A percentile compares a stretch with the other conserved stretches of the same genome.
These are phyloP conservation scores for Solanum peruvianum DNA, from an alignment of 257 asterid genomes.

Conservation along the genomic window DNA sequence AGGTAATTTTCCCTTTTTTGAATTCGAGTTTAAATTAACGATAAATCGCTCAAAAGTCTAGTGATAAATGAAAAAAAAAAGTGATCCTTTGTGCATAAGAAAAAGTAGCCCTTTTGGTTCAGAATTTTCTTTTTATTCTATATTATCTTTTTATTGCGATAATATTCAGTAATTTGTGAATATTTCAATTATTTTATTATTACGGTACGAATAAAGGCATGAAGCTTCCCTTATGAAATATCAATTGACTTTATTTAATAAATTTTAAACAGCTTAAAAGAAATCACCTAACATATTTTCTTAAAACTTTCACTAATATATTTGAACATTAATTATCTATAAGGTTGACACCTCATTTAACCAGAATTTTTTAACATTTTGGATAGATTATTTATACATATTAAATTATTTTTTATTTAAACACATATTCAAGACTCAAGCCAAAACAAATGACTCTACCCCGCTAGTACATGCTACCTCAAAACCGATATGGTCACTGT, in stretches of 20 bases:
- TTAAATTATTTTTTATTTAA: neutral
- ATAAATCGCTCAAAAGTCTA: neutral
- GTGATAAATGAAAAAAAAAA: neutral
- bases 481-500: too few species aligned
- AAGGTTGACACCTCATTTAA: neutral
- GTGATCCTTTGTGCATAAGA: too few species aligned
- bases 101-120: too few species aligned
- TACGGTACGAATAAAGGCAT: too few species aligned
- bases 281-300: neutral
- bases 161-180: neutral
- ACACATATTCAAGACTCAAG: neutral
- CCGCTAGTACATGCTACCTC: neutral
- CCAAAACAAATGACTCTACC: neutral
- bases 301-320: too few species aligned
- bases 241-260: neutral
- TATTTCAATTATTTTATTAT: neutral
- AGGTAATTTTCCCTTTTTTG: conserved; percentile 8
- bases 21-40: neutral
- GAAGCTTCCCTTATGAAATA: too few species aligned
- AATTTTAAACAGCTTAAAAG: neutral
- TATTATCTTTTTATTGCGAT: neutral
- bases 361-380: neutral
- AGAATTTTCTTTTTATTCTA: too few species aligned
- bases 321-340: neutral
- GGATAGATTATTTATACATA: neutral